Conservation (phyloP, 768 basidiomycete species). For the Holtermannia corniformis region DNA sequence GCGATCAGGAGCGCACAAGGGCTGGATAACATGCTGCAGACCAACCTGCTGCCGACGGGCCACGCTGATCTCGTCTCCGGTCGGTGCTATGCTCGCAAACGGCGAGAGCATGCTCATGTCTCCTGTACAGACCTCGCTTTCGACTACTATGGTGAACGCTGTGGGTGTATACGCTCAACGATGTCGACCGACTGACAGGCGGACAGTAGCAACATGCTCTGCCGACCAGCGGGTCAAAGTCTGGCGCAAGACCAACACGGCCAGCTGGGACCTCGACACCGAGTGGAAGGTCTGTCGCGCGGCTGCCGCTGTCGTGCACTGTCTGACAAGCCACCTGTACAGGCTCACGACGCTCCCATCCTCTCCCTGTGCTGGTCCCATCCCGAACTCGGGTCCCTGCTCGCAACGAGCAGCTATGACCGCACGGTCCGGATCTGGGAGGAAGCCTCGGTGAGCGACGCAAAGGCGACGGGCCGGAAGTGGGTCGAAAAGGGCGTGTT, state of each 20-base stretch:
- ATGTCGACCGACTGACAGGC: conserved; percentile 1
- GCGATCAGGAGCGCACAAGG: too few species aligned
- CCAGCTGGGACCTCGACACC: conserved; percentile 67
- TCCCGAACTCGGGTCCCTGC: conserved; percentile 77
- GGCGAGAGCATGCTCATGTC: background rate
- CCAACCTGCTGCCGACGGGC: conserved; percentile 27
- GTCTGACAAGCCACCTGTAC: background rate
- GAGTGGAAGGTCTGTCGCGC: conserved; percentile 80
- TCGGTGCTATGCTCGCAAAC: conserved; percentile 7
- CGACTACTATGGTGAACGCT: conserved; percentile 67
- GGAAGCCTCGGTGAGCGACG: conserved; percentile 39
- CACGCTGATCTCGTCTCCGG: conserved; percentile 35
- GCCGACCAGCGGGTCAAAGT: conserved; percentile 56
- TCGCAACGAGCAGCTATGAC: conserved; percentile 83
- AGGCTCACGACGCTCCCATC: conserved; percentile 94
- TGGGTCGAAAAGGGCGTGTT: conserved; percentile 50
- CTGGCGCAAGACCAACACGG: conserved; percentile 66
- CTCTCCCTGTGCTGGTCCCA: conserved; percentile 81
- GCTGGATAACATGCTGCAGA: conserved; percentile 31
- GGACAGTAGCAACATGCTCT: conserved; percentile 36
- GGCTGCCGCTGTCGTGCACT: background rate
- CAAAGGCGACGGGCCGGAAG: conserved; percentile 2
- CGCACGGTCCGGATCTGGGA: conserved; percentile 91
- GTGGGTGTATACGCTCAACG: conserved; percentile 24
- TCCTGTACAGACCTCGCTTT: conserved; percentile 61